phyloP scores from a whole-genome alignment of 2,329 filamentous ascomycete genomes.

The Alternaria burnsii region DNA sequence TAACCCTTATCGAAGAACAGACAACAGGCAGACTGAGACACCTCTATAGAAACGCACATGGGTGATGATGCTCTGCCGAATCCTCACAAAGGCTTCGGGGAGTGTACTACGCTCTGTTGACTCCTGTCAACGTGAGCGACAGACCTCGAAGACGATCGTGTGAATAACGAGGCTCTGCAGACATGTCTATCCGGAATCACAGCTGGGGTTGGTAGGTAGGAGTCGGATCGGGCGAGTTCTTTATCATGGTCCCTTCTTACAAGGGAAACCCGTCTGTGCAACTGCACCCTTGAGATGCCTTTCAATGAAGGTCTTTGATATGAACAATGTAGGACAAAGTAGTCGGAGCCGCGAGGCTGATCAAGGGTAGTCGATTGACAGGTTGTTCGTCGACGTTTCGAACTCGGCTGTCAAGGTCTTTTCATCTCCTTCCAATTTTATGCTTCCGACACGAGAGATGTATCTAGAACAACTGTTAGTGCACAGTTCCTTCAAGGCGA shows the following conservation, averaged over 20 bases:
- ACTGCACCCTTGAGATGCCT: neutral
- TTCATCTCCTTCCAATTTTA: conserved; percentile 36
- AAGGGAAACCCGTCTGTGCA: neutral
- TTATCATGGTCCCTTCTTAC: neutral
- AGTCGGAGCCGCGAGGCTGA: neutral
- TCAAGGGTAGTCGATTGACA: conserved; percentile 13
- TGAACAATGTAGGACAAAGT: neutral
- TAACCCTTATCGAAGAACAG: neutral
- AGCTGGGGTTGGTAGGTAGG: neutral
- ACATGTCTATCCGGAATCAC: neutral
- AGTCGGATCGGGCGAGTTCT: neutral
- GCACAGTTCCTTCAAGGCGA: neutral
- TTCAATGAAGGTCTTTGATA: too few species aligned
- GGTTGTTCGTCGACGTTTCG: neutral
- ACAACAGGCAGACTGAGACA: neutral
- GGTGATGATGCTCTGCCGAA: neutral
- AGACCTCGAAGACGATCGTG: neutral
- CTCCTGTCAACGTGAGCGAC: neutral
- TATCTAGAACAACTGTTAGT: conserved; percentile 21
- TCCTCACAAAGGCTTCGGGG: neutral
- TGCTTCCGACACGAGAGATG: conserved; percentile 13
- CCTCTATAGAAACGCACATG: neutral
- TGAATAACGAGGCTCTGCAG: neutral
- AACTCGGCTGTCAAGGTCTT: conserved; percentile 25
- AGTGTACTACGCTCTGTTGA: neutral